Evolutionary conservation across 805 yeast species (phyloP).

Genomic region (Ascoidea asiatica): DNA sequence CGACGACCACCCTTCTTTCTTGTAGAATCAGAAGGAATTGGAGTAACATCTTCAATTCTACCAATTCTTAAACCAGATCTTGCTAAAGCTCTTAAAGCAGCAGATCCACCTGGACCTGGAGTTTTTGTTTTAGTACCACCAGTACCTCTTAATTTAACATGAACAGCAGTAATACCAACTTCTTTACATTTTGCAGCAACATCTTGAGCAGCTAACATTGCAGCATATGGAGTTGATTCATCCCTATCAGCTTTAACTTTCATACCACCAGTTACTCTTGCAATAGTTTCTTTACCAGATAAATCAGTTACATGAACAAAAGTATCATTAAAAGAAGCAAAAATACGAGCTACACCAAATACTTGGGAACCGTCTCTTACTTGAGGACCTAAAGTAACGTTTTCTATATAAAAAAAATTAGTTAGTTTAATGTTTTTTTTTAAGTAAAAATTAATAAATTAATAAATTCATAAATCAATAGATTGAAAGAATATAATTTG

Average conservation of each 20-base stretch:
- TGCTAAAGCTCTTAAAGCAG: constrained; percentile 97
- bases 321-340: constrained; percentile 99
- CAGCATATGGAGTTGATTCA: constrained; percentile 99
- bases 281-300: constrained; percentile 99
- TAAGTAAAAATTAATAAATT: too few relatives aligned
- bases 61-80: constrained; percentile 99
- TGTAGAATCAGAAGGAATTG: constrained; percentile 99
- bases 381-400: constrained; percentile 67
- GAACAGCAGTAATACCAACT: constrained; percentile 99
- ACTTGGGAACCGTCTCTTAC: constrained; percentile 97
- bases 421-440: too few relatives aligned
- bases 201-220: constrained; percentile 99
- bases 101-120: constrained; percentile 99
- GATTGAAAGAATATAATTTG: too few relatives aligned
- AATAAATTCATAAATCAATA: too few relatives aligned
- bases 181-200: constrained; percentile 98
- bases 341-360: constrained; percentile 99
- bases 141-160: constrained; percentile 98
- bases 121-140: constrained; percentile 99
- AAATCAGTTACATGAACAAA: constrained; percentile 99
- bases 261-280: constrained; percentile 99
- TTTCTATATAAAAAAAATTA: constrained; percentile 20
- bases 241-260: constrained; percentile 99
- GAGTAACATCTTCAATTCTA: constrained; percentile 99
- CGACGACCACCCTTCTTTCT: constrained; percentile 99